Evolutionary conservation across 2,329 filamentous ascomycete genomes (phyloP).

Genomic region (Alternaria longipes): DNA sequence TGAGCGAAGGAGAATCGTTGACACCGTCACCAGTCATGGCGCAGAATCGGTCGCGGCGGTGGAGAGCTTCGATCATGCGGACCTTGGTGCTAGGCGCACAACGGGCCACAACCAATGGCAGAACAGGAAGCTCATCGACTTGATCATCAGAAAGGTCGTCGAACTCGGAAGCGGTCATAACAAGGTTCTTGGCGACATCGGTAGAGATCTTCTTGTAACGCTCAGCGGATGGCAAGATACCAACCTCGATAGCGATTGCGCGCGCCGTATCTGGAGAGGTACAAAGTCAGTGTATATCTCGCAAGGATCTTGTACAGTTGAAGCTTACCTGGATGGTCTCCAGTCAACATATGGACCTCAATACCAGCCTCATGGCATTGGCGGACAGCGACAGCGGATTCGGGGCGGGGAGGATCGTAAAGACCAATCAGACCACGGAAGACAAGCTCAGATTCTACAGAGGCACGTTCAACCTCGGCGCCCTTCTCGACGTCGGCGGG

Average conservation of each 20-base stretch:
- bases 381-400: constrained; percentile 68
- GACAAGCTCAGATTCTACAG: constrained; percentile 72
- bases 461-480: constrained; percentile 63
- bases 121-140: constrained; percentile 75
- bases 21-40: constrained; percentile 92
- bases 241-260: constrained; percentile 58
- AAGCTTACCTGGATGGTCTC: constrained; percentile 52
- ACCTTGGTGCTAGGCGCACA: constrained; percentile 89
- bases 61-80: constrained; percentile 88
- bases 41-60: constrained; percentile 77
- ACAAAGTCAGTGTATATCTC: not conserved
- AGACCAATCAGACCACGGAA: constrained; percentile 84
- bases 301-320: constrained; percentile 46
- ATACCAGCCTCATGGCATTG: constrained; percentile 58
- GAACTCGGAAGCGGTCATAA: constrained; percentile 67
- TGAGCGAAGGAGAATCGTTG: constrained; percentile 84
- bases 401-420: constrained; percentile 84
- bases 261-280: not conserved
- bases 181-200: constrained; percentile 44
- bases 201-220: constrained; percentile 34
- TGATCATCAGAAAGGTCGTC: constrained; percentile 78
- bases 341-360: constrained; percentile 60
- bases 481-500: constrained; percentile 53
- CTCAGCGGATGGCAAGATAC: constrained; percentile 52
- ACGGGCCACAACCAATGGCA: constrained; percentile 83